Evolutionary conservation across 257 asterid species (phyloP).

Genomic region (Eucommia ulmoides): DNA sequence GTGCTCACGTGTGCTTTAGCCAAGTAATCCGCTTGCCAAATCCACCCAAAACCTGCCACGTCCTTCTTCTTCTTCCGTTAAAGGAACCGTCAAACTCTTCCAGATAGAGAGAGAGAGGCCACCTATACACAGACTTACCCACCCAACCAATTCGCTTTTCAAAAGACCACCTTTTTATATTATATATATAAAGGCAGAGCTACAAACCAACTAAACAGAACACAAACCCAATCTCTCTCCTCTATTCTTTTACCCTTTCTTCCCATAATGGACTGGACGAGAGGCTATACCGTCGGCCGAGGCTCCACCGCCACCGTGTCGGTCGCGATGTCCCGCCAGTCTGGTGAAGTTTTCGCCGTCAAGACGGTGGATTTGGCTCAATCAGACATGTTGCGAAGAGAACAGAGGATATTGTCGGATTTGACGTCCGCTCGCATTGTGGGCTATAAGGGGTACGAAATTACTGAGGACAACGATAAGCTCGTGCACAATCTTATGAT

Average conservation of each 20-base stretch:
- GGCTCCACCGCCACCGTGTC: constrained; percentile 71
- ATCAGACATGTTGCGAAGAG: constrained; percentile 34
- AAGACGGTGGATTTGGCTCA: constrained; percentile 42
- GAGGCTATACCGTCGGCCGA: constrained; percentile 56
- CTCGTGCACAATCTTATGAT: constrained; percentile 38
- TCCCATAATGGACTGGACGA: constrained; percentile 50
- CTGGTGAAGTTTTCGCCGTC: constrained; percentile 41
- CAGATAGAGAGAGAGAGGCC: constrained; percentile 3
- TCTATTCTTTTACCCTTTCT: constrained; percentile 7
- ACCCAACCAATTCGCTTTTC: no score
- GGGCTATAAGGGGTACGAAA: constrained; percentile 37
- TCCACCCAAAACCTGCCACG: constrained; percentile 45
- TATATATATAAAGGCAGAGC: not conserved
- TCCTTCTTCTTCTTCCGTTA: constrained; percentile 33
- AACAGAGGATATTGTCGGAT: constrained; percentile 32
- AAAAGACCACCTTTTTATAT: constrained; percentile 4
- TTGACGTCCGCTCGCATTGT: constrained; percentile 28
- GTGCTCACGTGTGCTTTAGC: constrained; percentile 15
- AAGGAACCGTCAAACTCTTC: constrained; percentile 28
- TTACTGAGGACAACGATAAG: constrained; percentile 24
- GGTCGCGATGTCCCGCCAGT: constrained; percentile 16
- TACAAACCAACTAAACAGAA: not conserved
- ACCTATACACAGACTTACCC: constrained; percentile 21
- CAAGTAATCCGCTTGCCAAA: constrained; percentile 18
- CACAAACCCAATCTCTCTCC: constrained; percentile 2